Conservation (phyloP, 1,284 basidiomycete species). For the Fistulina hepatica region DNA sequence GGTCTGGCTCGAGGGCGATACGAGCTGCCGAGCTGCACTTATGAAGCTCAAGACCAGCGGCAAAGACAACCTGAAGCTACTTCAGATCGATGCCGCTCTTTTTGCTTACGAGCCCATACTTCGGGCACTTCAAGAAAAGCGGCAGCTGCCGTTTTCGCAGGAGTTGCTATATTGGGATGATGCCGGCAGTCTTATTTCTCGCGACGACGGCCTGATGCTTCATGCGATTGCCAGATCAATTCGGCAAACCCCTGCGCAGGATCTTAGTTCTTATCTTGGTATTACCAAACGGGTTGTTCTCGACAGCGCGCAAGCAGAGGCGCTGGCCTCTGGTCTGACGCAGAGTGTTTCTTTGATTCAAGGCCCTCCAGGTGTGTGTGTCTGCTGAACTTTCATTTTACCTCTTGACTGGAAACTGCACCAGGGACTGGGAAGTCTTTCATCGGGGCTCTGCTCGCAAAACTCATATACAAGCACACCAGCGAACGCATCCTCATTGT, state of each 20-base stretch:
- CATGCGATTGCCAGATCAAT: slow-evolving; percentile 29
- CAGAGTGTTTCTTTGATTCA: slow-evolving; percentile 50
- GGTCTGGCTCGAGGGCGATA: slow-evolving; percentile 37
- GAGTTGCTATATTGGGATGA: slow-evolving; percentile 46
- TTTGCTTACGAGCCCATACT: slow-evolving; percentile 54
- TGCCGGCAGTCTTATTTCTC: slow-evolving; percentile 13
- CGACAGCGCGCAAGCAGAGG: slow-evolving; percentile 39
- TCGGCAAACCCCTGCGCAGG: slow-evolving; percentile 22
- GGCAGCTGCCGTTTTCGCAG: slow-evolving; percentile 30
- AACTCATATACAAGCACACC: slow-evolving; percentile 38
- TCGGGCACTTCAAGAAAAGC: slow-evolving; percentile 36
- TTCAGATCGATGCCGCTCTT: slow-evolving; percentile 50
- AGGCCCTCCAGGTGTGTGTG: slow-evolving; percentile 47
- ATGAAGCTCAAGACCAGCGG: slow-evolving; percentile 27
- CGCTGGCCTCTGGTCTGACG: slow-evolving; percentile 40
- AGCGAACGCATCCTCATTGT: slow-evolving; percentile 43
- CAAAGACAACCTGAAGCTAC: slow-evolving; percentile 27
- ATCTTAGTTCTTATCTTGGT: slow-evolving; percentile 31
- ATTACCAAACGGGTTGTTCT: slow-evolving; percentile 32
- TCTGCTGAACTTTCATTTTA: not conserved
- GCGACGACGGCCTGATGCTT: slow-evolving; percentile 5
- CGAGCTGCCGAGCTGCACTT: slow-evolving; percentile 28
- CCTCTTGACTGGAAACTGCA: slow-evolving; percentile 1
- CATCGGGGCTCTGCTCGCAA: slow-evolving; percentile 51
- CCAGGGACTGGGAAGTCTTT: slow-evolving; percentile 61